Conservation (phyloP, 1,139 yeast genomes). For the Candida tunisiensis region DNA sequence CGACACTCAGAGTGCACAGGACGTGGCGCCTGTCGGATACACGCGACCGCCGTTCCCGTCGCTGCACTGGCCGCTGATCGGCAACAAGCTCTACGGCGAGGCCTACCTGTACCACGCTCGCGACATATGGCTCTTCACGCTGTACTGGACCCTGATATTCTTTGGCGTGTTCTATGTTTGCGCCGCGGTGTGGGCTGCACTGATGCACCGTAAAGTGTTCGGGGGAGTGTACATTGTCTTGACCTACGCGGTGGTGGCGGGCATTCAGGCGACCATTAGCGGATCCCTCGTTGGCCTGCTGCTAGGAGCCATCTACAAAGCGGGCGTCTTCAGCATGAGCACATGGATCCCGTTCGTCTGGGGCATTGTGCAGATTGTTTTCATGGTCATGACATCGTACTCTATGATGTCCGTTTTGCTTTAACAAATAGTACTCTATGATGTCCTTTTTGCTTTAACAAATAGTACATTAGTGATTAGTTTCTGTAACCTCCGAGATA, state of each 20-base stretch:
- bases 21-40: conserved; percentile 80
- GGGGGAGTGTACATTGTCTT: conserved; percentile 27
- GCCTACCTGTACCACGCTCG: conserved; percentile 48
- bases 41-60: conserved; percentile 68
- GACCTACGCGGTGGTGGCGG: conserved; percentile 28
- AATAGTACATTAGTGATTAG: conserved; percentile 38
- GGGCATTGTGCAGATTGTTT: conserved; percentile 51
- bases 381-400: conserved; percentile 50
- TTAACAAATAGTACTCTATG: conserved; percentile 34
- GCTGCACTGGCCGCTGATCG: conserved; percentile 46
- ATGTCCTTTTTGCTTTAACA: conserved; percentile 25
- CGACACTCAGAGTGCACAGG: too few species aligned
- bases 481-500: conserved; percentile 18
- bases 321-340: conserved; percentile 61
- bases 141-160: conserved; percentile 64
- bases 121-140: conserved; percentile 79
- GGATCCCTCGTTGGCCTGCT: conserved; percentile 67
- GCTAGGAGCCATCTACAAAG: conserved; percentile 49
- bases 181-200: conserved; percentile 49
- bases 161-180: conserved; percentile 37
- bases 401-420: conserved; percentile 29
- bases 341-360: conserved; percentile 88
- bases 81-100: conserved; percentile 24
- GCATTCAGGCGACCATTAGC: conserved; percentile 37
- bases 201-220: conserved; percentile 27